Percentiles rank a stretch among this genome's conserved stretches.
Evolutionary conservation across 768 basidiomycete species (phyloP).

Genomic region (Trametes villosa): DNA sequence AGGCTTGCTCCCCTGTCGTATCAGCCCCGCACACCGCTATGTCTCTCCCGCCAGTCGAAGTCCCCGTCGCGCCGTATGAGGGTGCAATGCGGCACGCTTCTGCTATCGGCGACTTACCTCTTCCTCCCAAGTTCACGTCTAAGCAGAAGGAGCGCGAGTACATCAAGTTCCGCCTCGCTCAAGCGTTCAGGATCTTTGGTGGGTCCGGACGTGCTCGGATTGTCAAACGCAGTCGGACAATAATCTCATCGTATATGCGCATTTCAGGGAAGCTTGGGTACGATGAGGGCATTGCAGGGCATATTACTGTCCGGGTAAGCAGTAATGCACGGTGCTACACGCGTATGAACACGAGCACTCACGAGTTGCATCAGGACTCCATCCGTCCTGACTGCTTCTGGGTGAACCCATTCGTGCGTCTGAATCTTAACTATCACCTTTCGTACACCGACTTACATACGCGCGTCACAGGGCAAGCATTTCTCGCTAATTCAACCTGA

Average conservation of each 20-base stretch:
- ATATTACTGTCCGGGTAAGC: conserved; percentile 50
- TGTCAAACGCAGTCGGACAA: background rate
- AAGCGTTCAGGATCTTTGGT: conserved; percentile 53
- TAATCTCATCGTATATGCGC: background rate
- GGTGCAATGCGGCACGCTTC: background rate
- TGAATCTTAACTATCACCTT: background rate
- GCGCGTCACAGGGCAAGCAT: conserved; percentile 41
- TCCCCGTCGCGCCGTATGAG: background rate
- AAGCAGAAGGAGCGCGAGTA: conserved; percentile 46
- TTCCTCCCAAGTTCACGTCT: conserved; percentile 37
- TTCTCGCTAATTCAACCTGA: conserved; percentile 49
- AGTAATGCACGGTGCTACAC: background rate
- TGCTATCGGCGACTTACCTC: background rate
- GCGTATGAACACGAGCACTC: too few species aligned
- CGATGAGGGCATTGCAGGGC: conserved; percentile 53
- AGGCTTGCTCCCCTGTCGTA: background rate
- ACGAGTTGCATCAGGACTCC: conserved; percentile 37
- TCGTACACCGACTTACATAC: background rate
- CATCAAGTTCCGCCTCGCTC: conserved; percentile 50
- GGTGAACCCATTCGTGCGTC: conserved; percentile 50
- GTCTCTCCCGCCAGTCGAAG: background rate
- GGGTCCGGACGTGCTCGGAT: too few species aligned
- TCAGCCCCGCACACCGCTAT: background rate
- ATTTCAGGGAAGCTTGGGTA: conserved; percentile 41
- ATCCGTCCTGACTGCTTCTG: conserved; percentile 48